A percentile compares a stretch with the other conserved stretches of the same genome.
Evolutionary conservation across 306 rosid species (phyloP).

Genomic region (Morella rubra): DNA sequence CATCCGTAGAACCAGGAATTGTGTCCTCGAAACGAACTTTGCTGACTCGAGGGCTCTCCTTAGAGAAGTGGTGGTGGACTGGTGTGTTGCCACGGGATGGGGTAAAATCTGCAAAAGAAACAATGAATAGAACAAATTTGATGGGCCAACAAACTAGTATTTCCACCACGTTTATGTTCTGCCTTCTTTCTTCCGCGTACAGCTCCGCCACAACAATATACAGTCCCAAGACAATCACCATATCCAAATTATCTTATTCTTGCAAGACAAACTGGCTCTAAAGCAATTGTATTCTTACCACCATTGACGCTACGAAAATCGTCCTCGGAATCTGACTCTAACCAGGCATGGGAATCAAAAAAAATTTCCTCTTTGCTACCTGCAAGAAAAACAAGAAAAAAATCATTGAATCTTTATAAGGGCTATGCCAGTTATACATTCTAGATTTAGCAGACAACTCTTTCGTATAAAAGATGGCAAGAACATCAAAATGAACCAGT

Average conservation of each 20-base stretch:
- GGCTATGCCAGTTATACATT: no score
- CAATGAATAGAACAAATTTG: slow-evolving; percentile 15
- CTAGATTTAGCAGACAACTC: no score
- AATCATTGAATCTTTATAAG: slow-evolving; percentile 1
- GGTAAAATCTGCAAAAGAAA: slow-evolving; percentile 57
- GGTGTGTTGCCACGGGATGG: slow-evolving; percentile 89
- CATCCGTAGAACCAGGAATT: slow-evolving; percentile 32
- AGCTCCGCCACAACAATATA: neutral
- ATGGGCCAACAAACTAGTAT: neutral
- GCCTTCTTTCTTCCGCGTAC: slow-evolving; percentile 9
- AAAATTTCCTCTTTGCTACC: slow-evolving; percentile 80
- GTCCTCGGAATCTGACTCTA: slow-evolving; percentile 89
- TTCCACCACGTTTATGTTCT: neutral
- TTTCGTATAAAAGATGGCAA: no score
- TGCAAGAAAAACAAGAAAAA: slow-evolving; percentile 30
- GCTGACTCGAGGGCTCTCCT: slow-evolving; percentile 33
- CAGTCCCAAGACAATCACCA: neutral
- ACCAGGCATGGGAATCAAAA: slow-evolving; percentile 82
- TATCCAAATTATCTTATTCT: neutral
- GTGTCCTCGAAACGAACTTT: slow-evolving; percentile 36
- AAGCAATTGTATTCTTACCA: slow-evolving; percentile 57
- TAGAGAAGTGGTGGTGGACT: slow-evolving; percentile 41
- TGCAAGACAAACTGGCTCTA: slow-evolving; percentile 25
- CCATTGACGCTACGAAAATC: slow-evolving; percentile 93
- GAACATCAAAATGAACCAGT: neutral